Conservation (phyloP, 2,329 filamentous ascomycete genomes). For the Penicillium sp. region DNA sequence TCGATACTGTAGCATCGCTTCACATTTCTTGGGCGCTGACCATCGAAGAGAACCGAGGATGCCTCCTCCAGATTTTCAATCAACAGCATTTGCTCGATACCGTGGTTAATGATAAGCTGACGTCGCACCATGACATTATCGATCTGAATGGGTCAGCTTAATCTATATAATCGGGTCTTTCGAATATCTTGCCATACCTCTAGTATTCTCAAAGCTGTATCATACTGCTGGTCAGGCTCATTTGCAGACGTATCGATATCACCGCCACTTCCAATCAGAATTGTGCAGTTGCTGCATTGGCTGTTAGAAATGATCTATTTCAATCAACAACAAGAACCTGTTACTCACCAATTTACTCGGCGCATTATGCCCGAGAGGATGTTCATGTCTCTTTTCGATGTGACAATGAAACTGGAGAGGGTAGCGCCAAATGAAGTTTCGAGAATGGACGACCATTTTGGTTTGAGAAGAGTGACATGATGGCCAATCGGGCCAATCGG, state of each 20-base stretch:
- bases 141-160: slow-evolving; percentile 56
- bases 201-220: slow-evolving; percentile 79
- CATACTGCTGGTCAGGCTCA: slow-evolving; percentile 73
- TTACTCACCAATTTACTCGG: slow-evolving; percentile 55
- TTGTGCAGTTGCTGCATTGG: slow-evolving; percentile 53
- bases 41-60: slow-evolving; percentile 69
- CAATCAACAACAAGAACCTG: background rate
- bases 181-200: slow-evolving; percentile 49
- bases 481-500: slow-evolving; percentile 85
- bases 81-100: slow-evolving; percentile 83
- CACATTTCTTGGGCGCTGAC: slow-evolving; percentile 69
- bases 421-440: slow-evolving; percentile 74
- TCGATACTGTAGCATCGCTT: slow-evolving; percentile 67
- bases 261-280: slow-evolving; percentile 66
- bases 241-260: slow-evolving; percentile 64
- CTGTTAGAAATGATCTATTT: slow-evolving; percentile 18
- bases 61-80: slow-evolving; percentile 71
- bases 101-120: slow-evolving; percentile 79
- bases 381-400: slow-evolving; percentile 74
- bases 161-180: background rate
- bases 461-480: slow-evolving; percentile 75
- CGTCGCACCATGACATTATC: slow-evolving; percentile 78
- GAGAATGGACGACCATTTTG: slow-evolving; percentile 80
- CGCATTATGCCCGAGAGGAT: slow-evolving; percentile 70
- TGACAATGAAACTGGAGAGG: slow-evolving; percentile 80